Base-by-base conservation (phyloP, 108 stramenopile genomes). In the Skeletonema menzelii region DNA sequence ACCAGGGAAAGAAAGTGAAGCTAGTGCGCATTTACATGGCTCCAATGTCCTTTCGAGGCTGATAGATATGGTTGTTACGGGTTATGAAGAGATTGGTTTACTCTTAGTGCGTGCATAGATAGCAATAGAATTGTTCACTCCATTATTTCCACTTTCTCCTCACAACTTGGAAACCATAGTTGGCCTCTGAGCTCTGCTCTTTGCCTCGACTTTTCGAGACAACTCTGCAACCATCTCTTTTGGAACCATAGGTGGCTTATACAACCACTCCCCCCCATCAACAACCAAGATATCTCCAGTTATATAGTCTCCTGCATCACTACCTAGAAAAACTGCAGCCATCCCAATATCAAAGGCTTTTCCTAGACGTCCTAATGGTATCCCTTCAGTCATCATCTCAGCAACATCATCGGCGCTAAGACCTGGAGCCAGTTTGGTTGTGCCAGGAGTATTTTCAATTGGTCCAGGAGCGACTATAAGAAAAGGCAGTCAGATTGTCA, bases 401-500 rank as follows among this genome's bases (percentile, higher is more conserved):
- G 86, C 66, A 14, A 88, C 65, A 31, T 72, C 70, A 14, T 75
- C 66, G 14, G 71, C 44, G 11, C 72, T 65, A 57, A 93, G 61
- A 19, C 87, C 91, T 27, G 95, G 94, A 2, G 92, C 89, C 28
- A 98, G 73, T 79, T 97, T 98, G 20, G 95, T 89, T 65, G 95
- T 98, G 26, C 97, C 97, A 10, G 96, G 96, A 12, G 96, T 98
- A 79, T 96, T 71, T 3, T 77, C 93, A 63, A 97, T 97, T 13
- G 97, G 94, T 20, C 97, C 97, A 11, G 97, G 97, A 27, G 97
- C 97, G 49, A 98, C 69, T 70, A n/a, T 28, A 28, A 67, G 27
- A 1, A 30, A 55, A 46, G 27, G 26, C 2, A 67, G 12, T 3
- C 8, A 8, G 34, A 59, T 34, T 12, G 38, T 47, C 27, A 31